A percentile compares a stretch with the other conserved stretches of the same genome.
These are phyloP conservation scores for Pythium myriotylum DNA, from an alignment of 352 stramenopile species.

Conservation along the genomic window DNA sequence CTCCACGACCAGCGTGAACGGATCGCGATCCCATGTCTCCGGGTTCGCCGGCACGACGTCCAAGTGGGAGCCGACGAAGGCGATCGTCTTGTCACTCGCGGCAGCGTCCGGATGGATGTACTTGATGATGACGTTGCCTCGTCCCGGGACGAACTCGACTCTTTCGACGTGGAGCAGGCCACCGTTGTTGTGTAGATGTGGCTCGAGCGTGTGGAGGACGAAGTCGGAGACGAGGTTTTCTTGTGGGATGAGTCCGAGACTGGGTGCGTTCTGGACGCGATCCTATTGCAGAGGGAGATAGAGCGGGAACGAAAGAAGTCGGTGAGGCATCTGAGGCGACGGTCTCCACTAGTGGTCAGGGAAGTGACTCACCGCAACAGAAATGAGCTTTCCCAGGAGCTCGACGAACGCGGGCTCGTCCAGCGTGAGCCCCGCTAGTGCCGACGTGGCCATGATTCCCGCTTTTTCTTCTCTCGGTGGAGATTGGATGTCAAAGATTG, in stretches of 20 bases:
- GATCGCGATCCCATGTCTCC: conserved; percentile 86
- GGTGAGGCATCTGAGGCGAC: too few relatives aligned
- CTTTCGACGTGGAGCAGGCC: conserved; percentile 68
- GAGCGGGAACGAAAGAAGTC: too few relatives aligned
- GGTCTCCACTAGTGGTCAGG: too few relatives aligned
- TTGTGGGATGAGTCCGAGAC: conserved; percentile 70
- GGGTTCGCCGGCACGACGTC: conserved; percentile 93
- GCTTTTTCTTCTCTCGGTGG: too few relatives aligned
- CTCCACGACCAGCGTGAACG: conserved; percentile 88
- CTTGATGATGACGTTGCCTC: conserved; percentile 93
- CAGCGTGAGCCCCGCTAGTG: conserved; percentile 46
- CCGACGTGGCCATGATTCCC: conserved; percentile 15
- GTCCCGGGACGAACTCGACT: conserved; percentile 80
- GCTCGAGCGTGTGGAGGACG: conserved; percentile 81
- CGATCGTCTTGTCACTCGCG: conserved; percentile 66
- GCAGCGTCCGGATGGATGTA: conserved; percentile 59
- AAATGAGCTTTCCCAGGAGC: conserved; percentile 86
- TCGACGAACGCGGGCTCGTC: conserved; percentile 81
- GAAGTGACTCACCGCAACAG: conserved; percentile 44
- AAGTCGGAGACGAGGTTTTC: conserved; percentile 91
- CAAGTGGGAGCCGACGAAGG: conserved; percentile 90
- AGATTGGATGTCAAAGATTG: too few relatives aligned
- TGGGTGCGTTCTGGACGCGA: conserved; percentile 68
- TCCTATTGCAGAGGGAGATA: conserved; percentile 36
- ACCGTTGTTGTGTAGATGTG: conserved; percentile 72